These are phyloP conservation scores for Cicer chorassanicum DNA, from an alignment of 306 rosid species.

Conservation along the genomic window DNA sequence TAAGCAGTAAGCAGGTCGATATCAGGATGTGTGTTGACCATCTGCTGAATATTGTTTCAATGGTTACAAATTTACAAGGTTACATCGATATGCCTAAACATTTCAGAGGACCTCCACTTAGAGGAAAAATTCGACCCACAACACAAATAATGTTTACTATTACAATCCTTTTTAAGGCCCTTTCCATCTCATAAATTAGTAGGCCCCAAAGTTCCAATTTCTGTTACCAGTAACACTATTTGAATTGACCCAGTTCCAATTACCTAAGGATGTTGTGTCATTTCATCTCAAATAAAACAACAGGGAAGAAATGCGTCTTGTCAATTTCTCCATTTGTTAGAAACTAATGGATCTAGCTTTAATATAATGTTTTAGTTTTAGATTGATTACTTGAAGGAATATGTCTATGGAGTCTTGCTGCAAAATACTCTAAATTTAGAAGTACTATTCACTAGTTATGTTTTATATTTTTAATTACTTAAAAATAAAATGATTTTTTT, in stretches of 20 bases:
- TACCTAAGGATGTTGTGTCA: slow-evolving; percentile 60
- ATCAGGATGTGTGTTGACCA: slow-evolving; percentile 19
- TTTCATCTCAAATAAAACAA: slow-evolving; percentile 53
- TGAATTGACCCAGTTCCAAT: slow-evolving; percentile 52
- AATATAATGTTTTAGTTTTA: slow-evolving; percentile 7
- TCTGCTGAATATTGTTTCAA: slow-evolving; percentile 11
- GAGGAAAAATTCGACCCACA: slow-evolving; percentile 51
- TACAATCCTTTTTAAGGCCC: slow-evolving; percentile 46
- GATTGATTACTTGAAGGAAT: neutral
- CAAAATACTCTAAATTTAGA: neutral
- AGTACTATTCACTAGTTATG: neutral
- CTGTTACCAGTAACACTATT: slow-evolving; percentile 48
- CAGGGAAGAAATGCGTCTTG: slow-evolving; percentile 57
- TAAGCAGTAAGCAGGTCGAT: slow-evolving; percentile 8
- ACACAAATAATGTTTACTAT: slow-evolving; percentile 51
- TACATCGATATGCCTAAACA: neutral
- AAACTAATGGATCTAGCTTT: slow-evolving; percentile 44
- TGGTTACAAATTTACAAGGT: neutral
- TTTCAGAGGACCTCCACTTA: slow-evolving; percentile 45
- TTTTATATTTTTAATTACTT: neutral
- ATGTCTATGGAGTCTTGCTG: too few relatives aligned
- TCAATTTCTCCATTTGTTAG: slow-evolving; percentile 59
- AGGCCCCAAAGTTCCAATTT: slow-evolving; percentile 60
- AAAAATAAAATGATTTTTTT: neutral
- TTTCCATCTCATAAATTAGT: slow-evolving; percentile 57